Conservation (phyloP, 1,139 yeast genomes). For the Protomyces inundatus region DNA sequence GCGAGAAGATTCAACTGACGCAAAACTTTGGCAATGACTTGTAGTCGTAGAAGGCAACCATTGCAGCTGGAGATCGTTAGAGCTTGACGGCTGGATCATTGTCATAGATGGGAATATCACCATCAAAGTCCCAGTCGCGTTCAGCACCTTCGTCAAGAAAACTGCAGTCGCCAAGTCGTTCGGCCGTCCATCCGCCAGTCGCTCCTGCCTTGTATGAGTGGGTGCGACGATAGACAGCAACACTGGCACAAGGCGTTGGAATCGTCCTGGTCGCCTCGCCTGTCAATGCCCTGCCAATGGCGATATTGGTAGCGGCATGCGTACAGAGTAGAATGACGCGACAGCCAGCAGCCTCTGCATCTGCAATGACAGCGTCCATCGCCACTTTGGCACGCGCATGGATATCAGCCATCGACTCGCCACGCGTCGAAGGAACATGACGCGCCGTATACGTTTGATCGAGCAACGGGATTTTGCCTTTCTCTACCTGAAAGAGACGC, state of each 20-base stretch:
- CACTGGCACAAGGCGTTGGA: conserved; percentile 38
- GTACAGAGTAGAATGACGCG: conserved; percentile 59
- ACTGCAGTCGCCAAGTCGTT: conserved; percentile 62
- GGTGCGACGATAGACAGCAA: background rate
- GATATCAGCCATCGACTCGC: conserved; percentile 63
- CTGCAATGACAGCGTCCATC: conserved; percentile 49
- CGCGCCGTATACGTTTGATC: conserved; percentile 42
- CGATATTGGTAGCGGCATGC: conserved; percentile 77
- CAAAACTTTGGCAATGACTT: conserved; percentile 25
- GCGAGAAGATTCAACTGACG: conserved; percentile 46
- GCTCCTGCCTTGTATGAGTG: conserved; percentile 45
- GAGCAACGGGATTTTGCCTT: conserved; percentile 23
- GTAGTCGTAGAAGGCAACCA: background rate
- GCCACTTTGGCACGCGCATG: conserved; percentile 52
- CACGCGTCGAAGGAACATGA: conserved; percentile 53
- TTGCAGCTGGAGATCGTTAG: background rate
- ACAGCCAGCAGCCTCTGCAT: conserved; percentile 48
- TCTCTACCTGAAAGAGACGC: conserved; percentile 50
- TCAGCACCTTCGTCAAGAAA: conserved; percentile 74
- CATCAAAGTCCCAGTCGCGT: conserved; percentile 81
- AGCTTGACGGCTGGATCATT: conserved; percentile 12
- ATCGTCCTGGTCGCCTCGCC: conserved; percentile 47
- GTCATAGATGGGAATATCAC: conserved; percentile 32
- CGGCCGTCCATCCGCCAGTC: conserved; percentile 52
- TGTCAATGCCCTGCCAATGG: conserved; percentile 64